Evolutionary conservation across 2,329 filamentous ascomycete species (phyloP).

Genomic region (Calonectria hawksworthii): DNA sequence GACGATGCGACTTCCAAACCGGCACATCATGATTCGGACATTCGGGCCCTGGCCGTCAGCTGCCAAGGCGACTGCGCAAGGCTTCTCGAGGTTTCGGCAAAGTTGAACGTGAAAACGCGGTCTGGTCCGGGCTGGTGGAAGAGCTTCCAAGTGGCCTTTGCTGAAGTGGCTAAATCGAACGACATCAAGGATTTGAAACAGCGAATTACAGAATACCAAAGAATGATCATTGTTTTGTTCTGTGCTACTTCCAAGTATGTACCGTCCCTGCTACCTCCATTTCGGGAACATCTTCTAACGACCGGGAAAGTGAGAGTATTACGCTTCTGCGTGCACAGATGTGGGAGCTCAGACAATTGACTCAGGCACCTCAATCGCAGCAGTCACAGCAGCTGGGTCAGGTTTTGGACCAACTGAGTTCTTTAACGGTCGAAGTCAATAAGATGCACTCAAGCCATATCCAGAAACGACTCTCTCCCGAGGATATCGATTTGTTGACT

Average conservation of each 20-base stretch:
- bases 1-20: neutral
- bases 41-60: neutral
- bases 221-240: neutral
- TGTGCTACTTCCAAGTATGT: neutral
- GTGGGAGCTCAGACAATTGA: neutral
- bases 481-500: neutral
- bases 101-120: neutral
- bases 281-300: neutral
- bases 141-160: neutral
- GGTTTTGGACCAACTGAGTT: neutral
- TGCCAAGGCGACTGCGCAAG: neutral
- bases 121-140: neutral
- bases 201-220: neutral
- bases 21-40: neutral
- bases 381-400: neutral
- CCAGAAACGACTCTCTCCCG: neutral
- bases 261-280: neutral
- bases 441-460: neutral
- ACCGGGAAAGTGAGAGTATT: neutral
- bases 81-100: neutral
- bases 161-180: neutral
- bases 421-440: neutral
- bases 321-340: neutral
- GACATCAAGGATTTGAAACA: neutral
- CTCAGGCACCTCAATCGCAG: neutral